These are phyloP conservation scores for Termitomyces sp. DNA, from an alignment of 1,284 basidiomycete species.

Conservation along the genomic window DNA sequence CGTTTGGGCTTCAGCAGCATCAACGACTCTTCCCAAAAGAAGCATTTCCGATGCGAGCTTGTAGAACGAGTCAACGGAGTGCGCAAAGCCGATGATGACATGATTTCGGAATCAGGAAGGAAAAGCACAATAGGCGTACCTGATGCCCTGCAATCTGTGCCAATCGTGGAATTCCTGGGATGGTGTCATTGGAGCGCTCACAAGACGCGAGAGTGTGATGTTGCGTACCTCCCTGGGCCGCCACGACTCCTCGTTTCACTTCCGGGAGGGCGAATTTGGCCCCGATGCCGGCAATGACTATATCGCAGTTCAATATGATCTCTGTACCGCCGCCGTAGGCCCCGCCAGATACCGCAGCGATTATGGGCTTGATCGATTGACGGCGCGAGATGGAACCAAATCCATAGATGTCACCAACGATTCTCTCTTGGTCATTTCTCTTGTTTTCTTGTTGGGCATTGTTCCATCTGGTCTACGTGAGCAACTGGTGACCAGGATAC, in stretches of 20 bases:
- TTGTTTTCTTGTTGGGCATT: conserved; percentile 37
- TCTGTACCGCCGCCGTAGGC: conserved; percentile 82
- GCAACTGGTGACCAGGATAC: no score
- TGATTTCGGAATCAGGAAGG: conserved; percentile 1
- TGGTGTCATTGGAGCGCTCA: background rate
- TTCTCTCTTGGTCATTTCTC: conserved; percentile 37
- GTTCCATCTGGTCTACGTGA: no score
- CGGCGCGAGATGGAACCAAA: conserved; percentile 76
- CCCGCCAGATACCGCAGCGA: conserved; percentile 79
- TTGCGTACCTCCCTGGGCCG: conserved; percentile 61
- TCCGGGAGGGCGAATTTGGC: conserved; percentile 79
- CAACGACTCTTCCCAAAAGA: conserved; percentile 63
- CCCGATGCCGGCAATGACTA: conserved; percentile 71
- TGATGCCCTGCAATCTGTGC: conserved; percentile 62
- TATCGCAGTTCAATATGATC: conserved; percentile 76
- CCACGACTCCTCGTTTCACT: conserved; percentile 76
- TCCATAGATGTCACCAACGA: conserved; percentile 47
- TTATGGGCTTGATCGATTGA: conserved; percentile 69
- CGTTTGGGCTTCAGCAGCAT: conserved; percentile 61
- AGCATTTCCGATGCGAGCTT: conserved; percentile 75
- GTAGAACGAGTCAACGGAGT: no score
- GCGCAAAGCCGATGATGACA: no score
- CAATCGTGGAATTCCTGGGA: conserved; percentile 58
- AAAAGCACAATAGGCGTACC: conserved; percentile 33
- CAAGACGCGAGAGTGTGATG: conserved; percentile 20